A percentile compares a stretch with the other conserved stretches of the same genome.
These are phyloP conservation scores for Fusarium devonianum DNA, from an alignment of 2,329 filamentous ascomycete genomes.

Conservation along the genomic window DNA sequence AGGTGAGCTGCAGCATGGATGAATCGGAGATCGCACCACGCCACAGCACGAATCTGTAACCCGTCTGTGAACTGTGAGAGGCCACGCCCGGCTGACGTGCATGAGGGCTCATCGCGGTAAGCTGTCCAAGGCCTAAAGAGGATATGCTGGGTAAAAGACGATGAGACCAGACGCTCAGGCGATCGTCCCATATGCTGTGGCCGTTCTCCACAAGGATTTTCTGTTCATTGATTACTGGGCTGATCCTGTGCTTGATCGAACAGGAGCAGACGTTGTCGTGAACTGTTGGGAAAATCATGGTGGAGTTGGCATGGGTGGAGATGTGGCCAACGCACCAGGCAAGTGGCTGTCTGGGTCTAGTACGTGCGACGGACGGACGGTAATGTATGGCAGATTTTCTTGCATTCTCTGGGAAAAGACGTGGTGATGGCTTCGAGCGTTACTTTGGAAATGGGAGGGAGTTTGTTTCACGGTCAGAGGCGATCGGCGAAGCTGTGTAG, in stretches of 20 bases:
- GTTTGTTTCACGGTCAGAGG: no score
- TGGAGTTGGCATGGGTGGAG: constrained; percentile 33
- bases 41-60: constrained; percentile 19
- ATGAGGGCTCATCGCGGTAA: constrained; percentile 26
- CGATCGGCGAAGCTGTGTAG: no score
- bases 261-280: constrained; percentile 32
- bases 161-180: no score
- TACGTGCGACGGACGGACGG: constrained; percentile 20
- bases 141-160: constrained; percentile 28
- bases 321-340: constrained; percentile 37
- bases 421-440: constrained; percentile 1
- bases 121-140: constrained; percentile 29
- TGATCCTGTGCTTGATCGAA: background rate
- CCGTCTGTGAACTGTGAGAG: constrained; percentile 3
- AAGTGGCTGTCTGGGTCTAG: constrained; percentile 20
- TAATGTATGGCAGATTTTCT: constrained; percentile 9
- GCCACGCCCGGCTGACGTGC: constrained; percentile 38
- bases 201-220: no score
- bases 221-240: background rate
- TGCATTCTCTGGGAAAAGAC: constrained; percentile 3
- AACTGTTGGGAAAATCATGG: constrained; percentile 36
- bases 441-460: no score
- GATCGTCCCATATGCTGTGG: no score
- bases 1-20: constrained; percentile 1
- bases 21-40: constrained; percentile 20